Evolutionary conservation across 345 rosid species (phyloP).

Genomic region (Boechera divaricarpa): DNA sequence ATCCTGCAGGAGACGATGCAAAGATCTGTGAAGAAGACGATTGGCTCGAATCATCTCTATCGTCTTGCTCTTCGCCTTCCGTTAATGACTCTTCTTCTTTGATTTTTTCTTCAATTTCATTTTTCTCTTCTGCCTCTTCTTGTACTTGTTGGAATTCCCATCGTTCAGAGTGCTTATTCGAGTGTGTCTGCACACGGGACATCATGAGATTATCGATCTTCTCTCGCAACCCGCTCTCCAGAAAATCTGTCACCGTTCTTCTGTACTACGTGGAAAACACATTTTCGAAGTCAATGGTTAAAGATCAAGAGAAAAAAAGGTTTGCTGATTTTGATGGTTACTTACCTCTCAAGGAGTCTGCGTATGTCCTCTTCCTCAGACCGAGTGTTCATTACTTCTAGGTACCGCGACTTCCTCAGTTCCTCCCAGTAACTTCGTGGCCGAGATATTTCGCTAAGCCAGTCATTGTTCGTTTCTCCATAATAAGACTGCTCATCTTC

Average conservation of each 20-base stretch:
- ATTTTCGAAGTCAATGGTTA: background rate
- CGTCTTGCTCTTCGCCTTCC: slow-evolving; percentile 40
- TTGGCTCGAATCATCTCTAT: slow-evolving; percentile 43
- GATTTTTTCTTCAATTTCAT: slow-evolving; percentile 13
- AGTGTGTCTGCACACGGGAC: slow-evolving; percentile 58
- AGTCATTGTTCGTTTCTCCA: slow-evolving; percentile 52
- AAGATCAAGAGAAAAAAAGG: background rate
- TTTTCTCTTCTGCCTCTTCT: slow-evolving; percentile 35
- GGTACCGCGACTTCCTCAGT: slow-evolving; percentile 68
- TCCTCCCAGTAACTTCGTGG: slow-evolving; percentile 92
- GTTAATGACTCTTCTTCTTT: slow-evolving; percentile 35
- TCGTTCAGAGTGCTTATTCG: slow-evolving; percentile 36
- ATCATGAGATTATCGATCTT: slow-evolving; percentile 69
- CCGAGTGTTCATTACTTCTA: slow-evolving; percentile 58
- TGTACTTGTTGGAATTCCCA: slow-evolving; percentile 28
- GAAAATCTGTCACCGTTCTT: slow-evolving; percentile 72
- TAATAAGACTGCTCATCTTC: slow-evolving; percentile 41
- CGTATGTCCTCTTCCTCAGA: slow-evolving; percentile 68
- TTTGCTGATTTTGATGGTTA: background rate
- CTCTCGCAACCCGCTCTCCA: slow-evolving; percentile 71
- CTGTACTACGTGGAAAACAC: slow-evolving; percentile 48
- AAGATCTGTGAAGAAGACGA: slow-evolving; percentile 49
- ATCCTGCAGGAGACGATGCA: slow-evolving; percentile 45
- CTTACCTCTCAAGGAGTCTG: slow-evolving; percentile 78
- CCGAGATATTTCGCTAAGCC: slow-evolving; percentile 74